Evolutionary conservation across 2,329 filamentous ascomycete species (phyloP).

Genomic region (Fusarium liriodendri): DNA sequence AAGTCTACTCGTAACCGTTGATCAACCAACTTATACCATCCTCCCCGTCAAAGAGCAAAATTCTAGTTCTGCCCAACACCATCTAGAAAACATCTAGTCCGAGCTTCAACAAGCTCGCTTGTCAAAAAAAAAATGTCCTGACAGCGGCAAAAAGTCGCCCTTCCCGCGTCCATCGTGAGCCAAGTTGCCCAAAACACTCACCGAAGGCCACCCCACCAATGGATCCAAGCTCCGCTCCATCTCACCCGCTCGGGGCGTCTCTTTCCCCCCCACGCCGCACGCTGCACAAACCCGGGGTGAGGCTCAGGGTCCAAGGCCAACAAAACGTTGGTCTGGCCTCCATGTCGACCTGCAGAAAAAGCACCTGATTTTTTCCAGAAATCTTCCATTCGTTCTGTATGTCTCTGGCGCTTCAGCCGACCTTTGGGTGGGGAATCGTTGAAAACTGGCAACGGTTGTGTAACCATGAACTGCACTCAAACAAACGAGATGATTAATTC

Average conservation of each 20-base stretch:
- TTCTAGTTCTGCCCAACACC: neutral
- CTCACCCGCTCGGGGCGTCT: neutral
- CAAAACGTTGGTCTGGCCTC: neutral
- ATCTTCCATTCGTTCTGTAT: neutral
- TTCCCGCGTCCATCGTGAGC: conserved; percentile 10
- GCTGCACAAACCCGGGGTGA: conserved; percentile 19
- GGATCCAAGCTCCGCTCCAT: neutral
- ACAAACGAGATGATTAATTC: neutral
- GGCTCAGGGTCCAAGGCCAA: conserved; percentile 10
- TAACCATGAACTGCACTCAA: neutral
- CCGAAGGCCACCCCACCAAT: conserved; percentile 26
- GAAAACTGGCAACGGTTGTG: neutral
- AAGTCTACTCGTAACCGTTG: neutral
- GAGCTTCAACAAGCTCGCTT: neutral
- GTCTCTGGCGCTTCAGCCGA: neutral
- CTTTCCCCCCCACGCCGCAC: conserved; percentile 24
- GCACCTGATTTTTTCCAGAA: conserved; percentile 16
- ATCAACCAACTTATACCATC: neutral
- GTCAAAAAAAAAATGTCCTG: conserved; percentile 16
- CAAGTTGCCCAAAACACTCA: conserved; percentile 32
- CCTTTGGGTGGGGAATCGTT: neutral
- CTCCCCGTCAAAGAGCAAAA: neutral
- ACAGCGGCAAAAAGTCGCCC: neutral
- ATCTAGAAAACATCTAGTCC: neutral
- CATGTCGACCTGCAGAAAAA: conserved; percentile 5